phyloP scores from a whole-genome alignment of 2,329 filamentous ascomycete species.

The Didymella lethalis region DNA sequence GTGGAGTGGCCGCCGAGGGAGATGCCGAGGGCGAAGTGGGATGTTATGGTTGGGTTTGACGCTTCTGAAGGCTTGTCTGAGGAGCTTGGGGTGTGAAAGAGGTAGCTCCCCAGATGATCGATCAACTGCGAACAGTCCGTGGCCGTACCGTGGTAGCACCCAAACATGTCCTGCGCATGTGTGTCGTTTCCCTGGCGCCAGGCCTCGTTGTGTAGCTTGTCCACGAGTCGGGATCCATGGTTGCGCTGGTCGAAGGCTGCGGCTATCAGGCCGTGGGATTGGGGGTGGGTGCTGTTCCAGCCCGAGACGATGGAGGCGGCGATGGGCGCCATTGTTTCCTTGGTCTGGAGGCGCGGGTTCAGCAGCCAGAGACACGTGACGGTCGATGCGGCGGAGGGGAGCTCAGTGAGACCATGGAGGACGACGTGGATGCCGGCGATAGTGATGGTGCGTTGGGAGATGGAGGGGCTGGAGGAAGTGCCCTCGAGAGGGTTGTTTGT shows the following conservation, averaged over 20 bases:
- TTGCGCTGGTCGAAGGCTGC: constrained; percentile 92
- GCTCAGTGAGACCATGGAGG: constrained; percentile 81
- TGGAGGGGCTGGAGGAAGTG: constrained; percentile 40
- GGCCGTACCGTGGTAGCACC: constrained; percentile 74
- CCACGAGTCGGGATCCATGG: constrained; percentile 78
- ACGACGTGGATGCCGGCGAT: constrained; percentile 82
- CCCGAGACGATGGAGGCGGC: constrained; percentile 73
- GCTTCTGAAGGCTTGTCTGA: constrained; percentile 64
- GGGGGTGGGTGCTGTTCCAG: constrained; percentile 64
- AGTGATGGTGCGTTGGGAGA: constrained; percentile 72
- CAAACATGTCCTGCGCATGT: constrained; percentile 94
- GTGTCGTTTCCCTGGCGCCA: constrained; percentile 81
- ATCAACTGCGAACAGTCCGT: constrained; percentile 79
- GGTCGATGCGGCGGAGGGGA: constrained; percentile 62
- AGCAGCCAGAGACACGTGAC: constrained; percentile 90
- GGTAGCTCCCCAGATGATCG: constrained; percentile 59
- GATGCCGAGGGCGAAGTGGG: constrained; percentile 80
- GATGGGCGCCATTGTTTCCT: constrained; percentile 77
- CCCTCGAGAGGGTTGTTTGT: constrained; percentile 48
- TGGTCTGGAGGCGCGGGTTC: constrained; percentile 76
- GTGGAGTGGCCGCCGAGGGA: constrained; percentile 87
- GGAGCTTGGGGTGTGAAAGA: constrained; percentile 49
- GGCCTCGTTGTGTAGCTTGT: constrained; percentile 72
- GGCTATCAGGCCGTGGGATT: constrained; percentile 72
- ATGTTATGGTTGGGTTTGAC: constrained; percentile 55